phyloP scores from a whole-genome alignment of 2,329 filamentous ascomycete genomes.

The Fusarium pseudograminearum region DNA sequence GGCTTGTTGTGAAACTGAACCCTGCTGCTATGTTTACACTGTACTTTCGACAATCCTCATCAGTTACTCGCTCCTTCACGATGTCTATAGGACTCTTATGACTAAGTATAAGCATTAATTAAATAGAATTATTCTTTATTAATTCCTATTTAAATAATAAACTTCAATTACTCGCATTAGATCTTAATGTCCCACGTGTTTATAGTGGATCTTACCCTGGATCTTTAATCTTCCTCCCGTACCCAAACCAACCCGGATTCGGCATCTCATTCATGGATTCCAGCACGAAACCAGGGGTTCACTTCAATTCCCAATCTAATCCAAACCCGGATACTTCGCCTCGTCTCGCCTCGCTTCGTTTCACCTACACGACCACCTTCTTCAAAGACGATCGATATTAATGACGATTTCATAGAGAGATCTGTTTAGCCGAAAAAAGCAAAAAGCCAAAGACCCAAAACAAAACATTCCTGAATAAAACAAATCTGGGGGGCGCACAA shows the following conservation, averaged over 20 bases:
- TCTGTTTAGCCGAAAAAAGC: slow-evolving; percentile 3
- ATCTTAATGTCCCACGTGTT: not conserved
- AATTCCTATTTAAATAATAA: too few relatives aligned
- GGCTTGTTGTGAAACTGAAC: too few relatives aligned
- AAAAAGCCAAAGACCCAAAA: not conserved
- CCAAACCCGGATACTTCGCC: slow-evolving; percentile 2
- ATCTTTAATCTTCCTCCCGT: slow-evolving; percentile 40
- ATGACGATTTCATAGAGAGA: not conserved
- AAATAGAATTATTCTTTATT: too few relatives aligned
- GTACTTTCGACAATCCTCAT: too few relatives aligned
- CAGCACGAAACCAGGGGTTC: slow-evolving; percentile 34
- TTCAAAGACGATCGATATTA: slow-evolving; percentile 6
- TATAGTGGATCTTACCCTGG: slow-evolving; percentile 26
- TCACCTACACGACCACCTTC: not conserved
- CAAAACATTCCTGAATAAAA: not conserved
- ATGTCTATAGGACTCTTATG: too few relatives aligned
- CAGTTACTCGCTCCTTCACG: too few relatives aligned
- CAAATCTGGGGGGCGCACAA: not conserved
- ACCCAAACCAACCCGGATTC: slow-evolving; percentile 23
- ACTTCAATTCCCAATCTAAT: slow-evolving; percentile 1
- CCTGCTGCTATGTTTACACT: too few relatives aligned
- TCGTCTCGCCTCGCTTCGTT: not conserved
- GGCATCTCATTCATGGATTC: slow-evolving; percentile 3
- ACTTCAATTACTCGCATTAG: too few relatives aligned
- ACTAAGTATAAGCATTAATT: too few relatives aligned